phyloP scores from a whole-genome alignment of 352 stramenopile genomes.

The Pythium dissimile region DNA sequence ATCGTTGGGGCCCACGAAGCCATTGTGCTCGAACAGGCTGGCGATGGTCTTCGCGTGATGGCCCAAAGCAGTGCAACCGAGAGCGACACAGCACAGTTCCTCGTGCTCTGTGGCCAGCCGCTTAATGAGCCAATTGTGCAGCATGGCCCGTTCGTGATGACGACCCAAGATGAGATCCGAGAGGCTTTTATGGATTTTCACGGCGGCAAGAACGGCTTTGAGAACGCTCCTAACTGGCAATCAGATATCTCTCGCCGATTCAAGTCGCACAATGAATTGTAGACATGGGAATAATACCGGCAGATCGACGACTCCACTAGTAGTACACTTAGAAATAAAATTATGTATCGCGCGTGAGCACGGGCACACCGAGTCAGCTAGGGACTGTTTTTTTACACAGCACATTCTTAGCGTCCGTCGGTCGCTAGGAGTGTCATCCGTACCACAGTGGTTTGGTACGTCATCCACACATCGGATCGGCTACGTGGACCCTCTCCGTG shows the following conservation, averaged over 20 bases:
- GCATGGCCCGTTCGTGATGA: constrained; percentile 81
- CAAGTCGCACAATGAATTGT: too few species aligned
- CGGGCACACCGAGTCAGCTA: too few species aligned
- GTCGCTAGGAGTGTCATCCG: too few species aligned
- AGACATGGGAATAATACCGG: constrained; percentile 5
- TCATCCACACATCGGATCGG: too few species aligned
- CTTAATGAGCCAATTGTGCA: constrained; percentile 62
- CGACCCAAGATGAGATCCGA: constrained; percentile 41
- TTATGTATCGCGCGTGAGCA: too few species aligned
- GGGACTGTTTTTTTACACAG: too few species aligned
- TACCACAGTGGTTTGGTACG: too few species aligned
- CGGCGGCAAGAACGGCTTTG: constrained; percentile 37
- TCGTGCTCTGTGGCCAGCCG: constrained; percentile 52
- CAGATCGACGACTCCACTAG: too few species aligned
- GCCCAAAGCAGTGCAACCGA: too few species aligned
- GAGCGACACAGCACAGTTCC: constrained; percentile 42
- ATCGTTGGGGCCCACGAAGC: constrained; percentile 37
- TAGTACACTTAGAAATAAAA: too few species aligned
- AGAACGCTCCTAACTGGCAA: constrained; percentile 46
- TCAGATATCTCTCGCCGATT: constrained; percentile 33
- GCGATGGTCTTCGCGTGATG: constrained; percentile 46
- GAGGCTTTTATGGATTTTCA: constrained; percentile 30
- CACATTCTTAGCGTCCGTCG: too few species aligned
- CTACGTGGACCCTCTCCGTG: too few species aligned
- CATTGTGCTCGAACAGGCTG: constrained; percentile 42